Evolutionary conservation across 1,284 basidiomycete species (phyloP).

Genomic region (Ceratobasidium sp.): DNA sequence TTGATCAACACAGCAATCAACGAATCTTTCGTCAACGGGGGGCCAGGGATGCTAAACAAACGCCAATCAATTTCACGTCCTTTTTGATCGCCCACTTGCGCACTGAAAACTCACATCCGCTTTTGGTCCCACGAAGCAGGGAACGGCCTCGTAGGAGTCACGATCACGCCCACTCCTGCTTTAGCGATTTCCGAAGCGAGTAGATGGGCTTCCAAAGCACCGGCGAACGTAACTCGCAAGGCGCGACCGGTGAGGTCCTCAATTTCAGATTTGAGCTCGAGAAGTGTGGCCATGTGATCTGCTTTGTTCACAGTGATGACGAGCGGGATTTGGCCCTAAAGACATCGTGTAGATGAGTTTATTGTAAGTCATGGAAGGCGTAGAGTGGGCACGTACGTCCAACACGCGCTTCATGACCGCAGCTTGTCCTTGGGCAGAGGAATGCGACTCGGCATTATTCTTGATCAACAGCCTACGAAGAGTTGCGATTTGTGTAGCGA

Average conservation of each 20-base stretch:
- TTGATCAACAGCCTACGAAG: conserved; percentile 72
- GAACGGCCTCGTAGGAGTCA: conserved; percentile 73
- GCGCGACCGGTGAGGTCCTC: conserved; percentile 69
- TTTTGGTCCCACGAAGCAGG: conserved; percentile 77
- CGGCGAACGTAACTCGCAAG: conserved; percentile 65
- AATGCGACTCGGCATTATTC: conserved; percentile 59
- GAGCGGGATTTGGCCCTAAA: conserved; percentile 69
- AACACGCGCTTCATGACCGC: neutral
- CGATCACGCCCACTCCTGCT: conserved; percentile 77
- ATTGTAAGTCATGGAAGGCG: neutral
- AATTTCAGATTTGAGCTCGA: conserved; percentile 78
- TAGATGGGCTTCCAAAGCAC: conserved; percentile 80
- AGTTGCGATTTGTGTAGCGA: conserved; percentile 78
- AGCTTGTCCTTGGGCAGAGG: too few relatives aligned
- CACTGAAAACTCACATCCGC: conserved; percentile 64
- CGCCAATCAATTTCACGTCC: neutral
- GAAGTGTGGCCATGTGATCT: conserved; percentile 80
- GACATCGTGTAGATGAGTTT: conserved; percentile 44
- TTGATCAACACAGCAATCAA: conserved; percentile 72
- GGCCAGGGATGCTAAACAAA: conserved; percentile 72
- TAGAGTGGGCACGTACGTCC: conserved; percentile 22
- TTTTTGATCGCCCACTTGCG: too few relatives aligned
- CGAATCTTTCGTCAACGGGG: conserved; percentile 77
- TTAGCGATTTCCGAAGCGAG: conserved; percentile 80
- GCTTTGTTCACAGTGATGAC: conserved; percentile 79